Conservation (phyloP, 2,329 filamentous ascomycete genomes). For the Emergomyces pasteurianus region DNA sequence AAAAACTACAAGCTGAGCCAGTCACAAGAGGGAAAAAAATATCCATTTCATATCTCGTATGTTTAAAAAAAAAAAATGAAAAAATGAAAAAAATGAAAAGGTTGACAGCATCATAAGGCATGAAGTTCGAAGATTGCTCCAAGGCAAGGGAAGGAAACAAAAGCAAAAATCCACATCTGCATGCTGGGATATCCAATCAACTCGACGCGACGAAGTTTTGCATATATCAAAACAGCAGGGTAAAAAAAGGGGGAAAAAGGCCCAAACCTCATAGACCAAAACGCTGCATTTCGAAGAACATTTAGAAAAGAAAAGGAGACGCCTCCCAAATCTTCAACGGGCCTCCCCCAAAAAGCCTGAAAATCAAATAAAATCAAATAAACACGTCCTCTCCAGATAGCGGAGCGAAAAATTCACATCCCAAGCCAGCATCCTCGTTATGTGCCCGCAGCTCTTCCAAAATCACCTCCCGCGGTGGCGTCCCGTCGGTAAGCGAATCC, state of each 20-base stretch:
- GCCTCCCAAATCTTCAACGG: too few relatives aligned
- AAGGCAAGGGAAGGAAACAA: not conserved
- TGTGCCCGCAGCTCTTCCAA: slow-evolving; percentile 55
- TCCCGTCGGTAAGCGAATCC: slow-evolving; percentile 65
- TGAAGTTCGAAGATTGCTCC: not conserved
- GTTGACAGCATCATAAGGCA: not conserved
- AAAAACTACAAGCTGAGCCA: not conserved
- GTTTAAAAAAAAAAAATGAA: not conserved
- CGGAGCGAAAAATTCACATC: slow-evolving; percentile 69
- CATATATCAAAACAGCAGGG: not conserved
- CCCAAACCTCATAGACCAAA: too few relatives aligned
- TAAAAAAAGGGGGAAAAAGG: too few relatives aligned
- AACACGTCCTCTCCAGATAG: slow-evolving; percentile 48
- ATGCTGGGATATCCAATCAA: not conserved
- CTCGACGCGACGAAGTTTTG: too few relatives aligned
- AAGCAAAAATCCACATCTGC: not conserved
- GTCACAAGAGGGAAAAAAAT: not conserved
- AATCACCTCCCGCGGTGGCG: slow-evolving; percentile 53
- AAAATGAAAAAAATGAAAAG: too few relatives aligned
- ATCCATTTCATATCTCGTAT: not conserved
- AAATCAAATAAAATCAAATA: slow-evolving; percentile 19
- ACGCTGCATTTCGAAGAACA: too few relatives aligned
- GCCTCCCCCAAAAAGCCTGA: not conserved
- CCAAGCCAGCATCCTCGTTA: slow-evolving; percentile 54
- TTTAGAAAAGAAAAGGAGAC: too few relatives aligned